A percentile compares a stretch with the other conserved stretches of the same genome.
phyloP scores from a whole-genome alignment of 2,329 filamentous ascomycete species.

The Paecilomyces formosus region DNA sequence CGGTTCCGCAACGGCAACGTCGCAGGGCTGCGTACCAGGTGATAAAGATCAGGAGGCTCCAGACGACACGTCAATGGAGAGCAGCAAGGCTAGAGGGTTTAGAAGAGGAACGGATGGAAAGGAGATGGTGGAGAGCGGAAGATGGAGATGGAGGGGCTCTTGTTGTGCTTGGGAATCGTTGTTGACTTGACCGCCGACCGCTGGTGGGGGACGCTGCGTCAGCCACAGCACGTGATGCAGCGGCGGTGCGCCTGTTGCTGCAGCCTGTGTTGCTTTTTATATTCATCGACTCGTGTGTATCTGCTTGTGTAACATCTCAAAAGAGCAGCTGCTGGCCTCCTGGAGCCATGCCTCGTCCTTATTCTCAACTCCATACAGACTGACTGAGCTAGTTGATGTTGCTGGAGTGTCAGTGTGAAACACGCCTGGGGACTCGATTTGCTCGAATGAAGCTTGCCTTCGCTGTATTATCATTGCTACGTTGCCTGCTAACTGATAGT shows the following conservation, averaged over 20 bases:
- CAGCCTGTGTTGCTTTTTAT: neutral
- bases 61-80: neutral
- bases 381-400: neutral
- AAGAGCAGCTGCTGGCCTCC: too few relatives aligned
- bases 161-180: neutral
- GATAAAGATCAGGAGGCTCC: neutral
- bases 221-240: neutral
- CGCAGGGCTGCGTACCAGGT: neutral
- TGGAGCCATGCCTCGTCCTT: too few relatives aligned
- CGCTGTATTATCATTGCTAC: neutral
- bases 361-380: neutral
- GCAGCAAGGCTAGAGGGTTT: neutral
- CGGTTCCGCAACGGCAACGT: neutral
- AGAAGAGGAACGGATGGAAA: neutral
- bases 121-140: neutral
- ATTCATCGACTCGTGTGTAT: neutral
- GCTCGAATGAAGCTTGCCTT: neutral
- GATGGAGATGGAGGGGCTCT: neutral
- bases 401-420: neutral
- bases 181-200: neutral
- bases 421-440: neutral
- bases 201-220: neutral
- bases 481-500: neutral
- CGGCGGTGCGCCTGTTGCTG: neutral
- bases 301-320: too few relatives aligned